Percentiles rank a stretch among this genome's conserved stretches.
phyloP scores from a whole-genome alignment of 345 rosid genomes.

The Eucalyptus cloeziana region DNA sequence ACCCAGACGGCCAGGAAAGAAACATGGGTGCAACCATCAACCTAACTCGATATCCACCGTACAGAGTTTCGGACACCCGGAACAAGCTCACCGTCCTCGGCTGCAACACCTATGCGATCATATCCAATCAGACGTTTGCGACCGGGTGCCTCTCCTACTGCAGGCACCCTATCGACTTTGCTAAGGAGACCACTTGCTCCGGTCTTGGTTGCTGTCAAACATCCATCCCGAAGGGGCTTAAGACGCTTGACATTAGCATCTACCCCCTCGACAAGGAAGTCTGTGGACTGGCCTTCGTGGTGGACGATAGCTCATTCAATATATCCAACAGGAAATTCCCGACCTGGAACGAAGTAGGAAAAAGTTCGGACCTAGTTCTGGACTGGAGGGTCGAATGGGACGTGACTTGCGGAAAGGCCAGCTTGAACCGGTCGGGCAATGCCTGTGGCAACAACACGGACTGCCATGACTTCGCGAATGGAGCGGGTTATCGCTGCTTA shows the following conservation, averaged over 20 bases:
- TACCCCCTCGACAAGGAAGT: neutral
- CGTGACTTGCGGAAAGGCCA: neutral
- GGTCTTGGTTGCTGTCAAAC: neutral
- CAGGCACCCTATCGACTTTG: neutral
- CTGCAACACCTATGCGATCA: neutral
- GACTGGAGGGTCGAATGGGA: neutral
- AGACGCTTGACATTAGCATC: neutral
- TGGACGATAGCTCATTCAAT: neutral
- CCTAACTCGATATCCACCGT: neutral
- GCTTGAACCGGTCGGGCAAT: neutral
- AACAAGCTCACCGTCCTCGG: neutral
- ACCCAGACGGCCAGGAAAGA: accelerated
- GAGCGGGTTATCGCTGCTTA: neutral
- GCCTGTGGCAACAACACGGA: neutral
- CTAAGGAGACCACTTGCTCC: neutral
- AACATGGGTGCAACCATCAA: accelerated
- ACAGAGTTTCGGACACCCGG: neutral
- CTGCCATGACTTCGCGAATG: neutral
- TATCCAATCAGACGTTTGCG: neutral
- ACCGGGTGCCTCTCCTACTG: neutral
- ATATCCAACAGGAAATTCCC: neutral
- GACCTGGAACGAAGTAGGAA: neutral
- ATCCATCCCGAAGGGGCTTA: neutral
- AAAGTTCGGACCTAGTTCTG: neutral
- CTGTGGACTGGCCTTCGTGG: neutral